phyloP scores from a whole-genome alignment of 2,329 filamentous ascomycete genomes.

The Leptographium flavum region DNA sequence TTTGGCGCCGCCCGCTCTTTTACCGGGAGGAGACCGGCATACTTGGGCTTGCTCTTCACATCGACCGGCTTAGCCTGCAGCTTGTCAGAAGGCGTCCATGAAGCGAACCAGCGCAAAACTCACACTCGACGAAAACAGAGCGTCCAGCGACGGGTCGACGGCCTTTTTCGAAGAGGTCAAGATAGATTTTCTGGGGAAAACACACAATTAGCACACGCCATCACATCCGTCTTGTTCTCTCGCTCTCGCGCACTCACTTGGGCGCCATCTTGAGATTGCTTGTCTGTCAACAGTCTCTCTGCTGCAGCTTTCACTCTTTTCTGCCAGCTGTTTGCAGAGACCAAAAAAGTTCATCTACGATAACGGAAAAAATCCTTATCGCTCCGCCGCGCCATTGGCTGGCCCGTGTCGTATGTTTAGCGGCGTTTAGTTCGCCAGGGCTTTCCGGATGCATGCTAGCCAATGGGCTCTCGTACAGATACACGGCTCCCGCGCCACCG shows the following conservation, averaged over 20 bases:
- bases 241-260: not conserved
- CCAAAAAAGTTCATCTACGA: not conserved
- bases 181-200: slow-evolving; percentile 4
- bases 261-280: not conserved
- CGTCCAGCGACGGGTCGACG: slow-evolving; percentile 54
- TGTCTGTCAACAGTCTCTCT: too few relatives aligned
- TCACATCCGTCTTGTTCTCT: not conserved
- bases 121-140: slow-evolving; percentile 61
- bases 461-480: not conserved
- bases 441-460: not conserved
- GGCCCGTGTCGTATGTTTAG: too few relatives aligned
- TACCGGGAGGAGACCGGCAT: slow-evolving; percentile 15
- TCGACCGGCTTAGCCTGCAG: slow-evolving; percentile 40
- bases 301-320: not conserved
- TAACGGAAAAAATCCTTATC: slow-evolving; percentile 1
- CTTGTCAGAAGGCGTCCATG: too few relatives aligned
- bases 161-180: slow-evolving; percentile 34
- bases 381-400: not conserved
- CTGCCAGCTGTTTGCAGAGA: not conserved
- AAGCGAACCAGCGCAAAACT: not conserved
- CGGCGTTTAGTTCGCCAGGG: not conserved
- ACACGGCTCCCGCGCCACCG: not conserved
- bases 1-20: slow-evolving; percentile 1
- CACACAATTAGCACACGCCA: not conserved
- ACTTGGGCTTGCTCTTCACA: slow-evolving; percentile 29